phyloP scores from a whole-genome alignment of 2,329 filamentous ascomycete genomes.

The Calonectria leucothoes region DNA sequence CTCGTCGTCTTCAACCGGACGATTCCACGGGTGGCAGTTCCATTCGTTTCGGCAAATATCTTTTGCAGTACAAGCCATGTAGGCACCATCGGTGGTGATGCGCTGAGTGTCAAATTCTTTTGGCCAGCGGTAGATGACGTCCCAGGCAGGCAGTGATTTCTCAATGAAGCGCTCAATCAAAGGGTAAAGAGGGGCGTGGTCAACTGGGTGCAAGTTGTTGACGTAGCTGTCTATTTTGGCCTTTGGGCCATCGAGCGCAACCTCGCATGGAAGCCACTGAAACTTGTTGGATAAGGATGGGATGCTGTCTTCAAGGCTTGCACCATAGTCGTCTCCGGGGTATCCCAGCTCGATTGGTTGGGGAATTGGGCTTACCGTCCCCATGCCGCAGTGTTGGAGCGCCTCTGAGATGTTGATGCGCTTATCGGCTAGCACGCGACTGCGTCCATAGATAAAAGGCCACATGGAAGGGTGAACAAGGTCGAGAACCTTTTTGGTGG shows the following conservation, averaged over 20 bases:
- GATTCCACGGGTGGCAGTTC: constrained; percentile 29
- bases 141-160: constrained; percentile 58
- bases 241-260: constrained; percentile 50
- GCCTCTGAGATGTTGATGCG: constrained; percentile 37
- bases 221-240: constrained; percentile 59
- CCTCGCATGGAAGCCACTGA: constrained; percentile 45
- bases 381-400: constrained; percentile 28
- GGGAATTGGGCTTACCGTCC: constrained; percentile 14
- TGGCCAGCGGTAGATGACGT: constrained; percentile 49
- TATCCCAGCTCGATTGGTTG: constrained; percentile 64
- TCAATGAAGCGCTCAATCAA: constrained; percentile 56
- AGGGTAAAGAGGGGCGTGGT: constrained; percentile 51
- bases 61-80: constrained; percentile 28
- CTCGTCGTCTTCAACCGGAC: constrained; percentile 43
- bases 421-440: constrained; percentile 49
- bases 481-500: constrained; percentile 12
- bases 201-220: constrained; percentile 62
- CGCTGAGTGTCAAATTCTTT: constrained; percentile 41
- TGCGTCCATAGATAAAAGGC: constrained; percentile 32
- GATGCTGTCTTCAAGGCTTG: constrained; percentile 58
- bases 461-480: constrained; percentile 30
- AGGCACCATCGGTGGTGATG: constrained; percentile 27
- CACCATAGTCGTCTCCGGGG: constrained; percentile 58
- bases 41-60: constrained; percentile 29
- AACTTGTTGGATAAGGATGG: constrained; percentile 50